Base-by-base conservation (phyloP, 257 asterid genomes). In the Cruciata laevipes region DNA sequence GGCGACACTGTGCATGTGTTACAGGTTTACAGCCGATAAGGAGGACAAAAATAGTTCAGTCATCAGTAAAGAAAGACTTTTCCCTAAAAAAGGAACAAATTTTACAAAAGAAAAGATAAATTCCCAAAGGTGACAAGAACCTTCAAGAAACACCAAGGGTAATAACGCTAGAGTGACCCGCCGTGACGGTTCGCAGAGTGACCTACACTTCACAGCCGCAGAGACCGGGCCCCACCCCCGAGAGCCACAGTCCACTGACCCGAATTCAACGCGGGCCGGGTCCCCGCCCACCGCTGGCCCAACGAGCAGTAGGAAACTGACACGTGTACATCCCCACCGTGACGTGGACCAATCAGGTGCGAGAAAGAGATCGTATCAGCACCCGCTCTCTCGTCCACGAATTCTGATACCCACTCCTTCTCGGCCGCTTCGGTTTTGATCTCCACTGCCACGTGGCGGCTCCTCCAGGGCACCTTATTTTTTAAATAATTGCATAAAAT, bases 311-410 rank as follows among this genome's bases (percentile, higher is more conserved):
- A 4, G 20, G 1, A n/a, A 9, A 58, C 66, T 11, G 80, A 53
- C 86, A 85, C 86, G 92, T 85, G 90, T 67, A 77, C 33, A 0
- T 0, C 18, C 20, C 60, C 57, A 51, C 3, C 13, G 0, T 35
- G 8, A 74, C 79, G 74, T 73, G 84, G 86, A 81, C 96, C 89
- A 85, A 87, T 89, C 49, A 78, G 44, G 63, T 0, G 21, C 12
- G 61, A 70, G 86, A 80, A 89, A 89, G 80, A 79, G 95, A 91
- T 91, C 86, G 87, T 82, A 84, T 83, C 80, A 32, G 81, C 75
- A 77, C 79, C 79, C 76, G 27, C 30, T 6, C 70, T 87, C 91
- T 89, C 94, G 69, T 75, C 98, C 98, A 91, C 96, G 72, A 91
- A 78, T 89, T 86, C 71, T 70, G 88, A 86, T 80, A 77, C 94